Percentiles rank a stretch among this genome's conserved stretches.
phyloP scores from a whole-genome alignment of 225 moss, liverwort and hornwort species.

The Marchantia polymorpha region DNA sequence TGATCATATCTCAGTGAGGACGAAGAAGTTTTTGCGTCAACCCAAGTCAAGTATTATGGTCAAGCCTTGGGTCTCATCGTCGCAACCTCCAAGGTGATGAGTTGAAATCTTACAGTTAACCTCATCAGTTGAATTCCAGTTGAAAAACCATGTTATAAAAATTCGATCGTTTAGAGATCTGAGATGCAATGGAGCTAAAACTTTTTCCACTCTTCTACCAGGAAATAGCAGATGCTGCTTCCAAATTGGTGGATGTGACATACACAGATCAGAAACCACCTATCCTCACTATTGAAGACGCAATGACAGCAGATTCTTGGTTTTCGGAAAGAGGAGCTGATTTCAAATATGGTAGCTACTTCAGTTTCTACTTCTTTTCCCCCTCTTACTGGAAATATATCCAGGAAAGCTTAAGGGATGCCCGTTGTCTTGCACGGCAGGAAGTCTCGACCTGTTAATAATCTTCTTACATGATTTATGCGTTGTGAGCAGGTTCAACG shows the following conservation, averaged over 20 bases:
- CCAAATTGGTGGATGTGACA: constrained; percentile 62
- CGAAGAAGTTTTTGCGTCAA: constrained; percentile 78
- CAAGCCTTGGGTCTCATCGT: constrained; percentile 77
- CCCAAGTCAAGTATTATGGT: constrained; percentile 56
- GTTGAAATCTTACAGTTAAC: not conserved
- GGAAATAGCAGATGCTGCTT: constrained; percentile 69
- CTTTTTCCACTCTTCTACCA: constrained; percentile 15
- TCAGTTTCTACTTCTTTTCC: not conserved
- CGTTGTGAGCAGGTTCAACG: constrained; percentile 45
- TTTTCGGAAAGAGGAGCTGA: constrained; percentile 48
- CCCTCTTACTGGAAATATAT: too few species aligned
- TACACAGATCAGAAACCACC: constrained; percentile 59
- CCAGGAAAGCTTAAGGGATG: too few species aligned
- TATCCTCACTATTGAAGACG: constrained; percentile 75
- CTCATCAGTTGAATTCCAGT: too few species aligned
- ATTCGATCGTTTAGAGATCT: too few species aligned
- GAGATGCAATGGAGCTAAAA: not conserved
- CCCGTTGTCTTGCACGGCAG: not conserved
- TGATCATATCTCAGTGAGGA: constrained; percentile 51
- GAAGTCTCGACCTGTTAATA: not conserved
- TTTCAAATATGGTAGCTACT: constrained; percentile 42
- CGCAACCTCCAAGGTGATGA: constrained; percentile 69
- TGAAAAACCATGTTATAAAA: too few species aligned
- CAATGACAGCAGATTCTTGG: constrained; percentile 61
- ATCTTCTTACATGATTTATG: not conserved